These are phyloP conservation scores for Ceratocystis papillata DNA, from an alignment of 2,329 filamentous ascomycete species.

Conservation along the genomic window DNA sequence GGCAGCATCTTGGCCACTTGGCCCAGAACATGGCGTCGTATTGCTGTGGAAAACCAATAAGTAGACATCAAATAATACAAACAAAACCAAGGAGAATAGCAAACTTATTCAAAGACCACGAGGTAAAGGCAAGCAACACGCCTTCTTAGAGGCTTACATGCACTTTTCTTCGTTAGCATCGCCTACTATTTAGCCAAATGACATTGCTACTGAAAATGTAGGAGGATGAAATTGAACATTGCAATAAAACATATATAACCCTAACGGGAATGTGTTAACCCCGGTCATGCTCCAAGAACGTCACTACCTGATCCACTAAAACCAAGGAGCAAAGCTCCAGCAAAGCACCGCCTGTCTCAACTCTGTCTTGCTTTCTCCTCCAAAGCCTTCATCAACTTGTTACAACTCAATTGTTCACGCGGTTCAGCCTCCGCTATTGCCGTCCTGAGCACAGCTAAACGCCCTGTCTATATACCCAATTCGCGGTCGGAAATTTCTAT, in stretches of 20 bases:
- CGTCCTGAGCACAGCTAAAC: background rate
- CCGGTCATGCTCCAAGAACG: background rate
- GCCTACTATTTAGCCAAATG: too few species aligned
- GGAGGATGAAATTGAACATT: background rate
- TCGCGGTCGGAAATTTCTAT: background rate
- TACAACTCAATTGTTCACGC: background rate
- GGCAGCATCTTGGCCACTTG: background rate
- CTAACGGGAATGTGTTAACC: background rate
- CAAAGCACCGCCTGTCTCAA: background rate
- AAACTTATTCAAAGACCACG: too few species aligned
- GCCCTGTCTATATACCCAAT: background rate
- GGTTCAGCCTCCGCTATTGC: background rate
- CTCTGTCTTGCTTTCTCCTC: background rate
- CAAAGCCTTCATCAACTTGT: slow-evolving; percentile 1
- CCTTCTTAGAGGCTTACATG: too few species aligned
- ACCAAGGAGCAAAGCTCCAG: slow-evolving; percentile 12
- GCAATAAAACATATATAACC: background rate
- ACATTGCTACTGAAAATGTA: background rate
- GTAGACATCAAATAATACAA: too few species aligned
- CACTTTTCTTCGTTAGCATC: too few species aligned
- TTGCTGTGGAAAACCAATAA: too few species aligned
- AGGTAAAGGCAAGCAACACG: too few species aligned
- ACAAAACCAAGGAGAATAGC: too few species aligned
- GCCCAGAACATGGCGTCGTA: too few species aligned
- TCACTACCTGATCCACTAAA: slow-evolving; percentile 1